A percentile compares a stretch with the other conserved stretches of the same genome.
phyloP scores from a whole-genome alignment of 2,329 filamentous ascomycete genomes.

The Dactylellina haptotyla region DNA sequence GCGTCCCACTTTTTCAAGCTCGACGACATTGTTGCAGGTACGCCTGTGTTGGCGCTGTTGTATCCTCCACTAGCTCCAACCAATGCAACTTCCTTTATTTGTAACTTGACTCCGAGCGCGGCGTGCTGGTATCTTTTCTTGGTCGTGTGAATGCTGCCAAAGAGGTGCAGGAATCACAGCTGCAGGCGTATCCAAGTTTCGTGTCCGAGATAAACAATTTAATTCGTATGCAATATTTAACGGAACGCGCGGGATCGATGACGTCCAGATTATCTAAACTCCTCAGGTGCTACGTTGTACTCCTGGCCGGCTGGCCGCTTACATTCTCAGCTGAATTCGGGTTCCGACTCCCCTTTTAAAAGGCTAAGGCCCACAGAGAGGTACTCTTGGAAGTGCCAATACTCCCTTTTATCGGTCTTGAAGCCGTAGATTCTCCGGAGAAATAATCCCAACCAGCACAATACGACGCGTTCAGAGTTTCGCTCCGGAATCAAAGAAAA shows the following conservation, averaged over 20 bases:
- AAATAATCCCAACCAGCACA: neutral
- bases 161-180: constrained; percentile 35
- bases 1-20: constrained; percentile 38
- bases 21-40: constrained; percentile 12
- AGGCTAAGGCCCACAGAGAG: too few relatives aligned
- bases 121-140: constrained; percentile 8
- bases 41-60: constrained; percentile 19
- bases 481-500: neutral
- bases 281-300: neutral
- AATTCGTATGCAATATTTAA: constrained; percentile 20
- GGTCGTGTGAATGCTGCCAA: constrained; percentile 27
- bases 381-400: neutral
- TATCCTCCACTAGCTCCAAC: constrained; percentile 10
- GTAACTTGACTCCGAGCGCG: neutral
- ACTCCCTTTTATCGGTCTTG: neutral
- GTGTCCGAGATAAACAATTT: constrained; percentile 5
- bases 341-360: too few relatives aligned
- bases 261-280: constrained; percentile 26
- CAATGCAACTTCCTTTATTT: constrained; percentile 7
- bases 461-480: neutral
- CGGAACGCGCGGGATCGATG: constrained; percentile 25
- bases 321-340: too few relatives aligned
- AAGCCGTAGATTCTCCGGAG: constrained; percentile 6
- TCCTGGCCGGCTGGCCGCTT: too few relatives aligned
- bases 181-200: constrained; percentile 18